These are phyloP conservation scores for Pichia eremophila DNA, from an alignment of 805 yeast species.

Conservation along the genomic window DNA sequence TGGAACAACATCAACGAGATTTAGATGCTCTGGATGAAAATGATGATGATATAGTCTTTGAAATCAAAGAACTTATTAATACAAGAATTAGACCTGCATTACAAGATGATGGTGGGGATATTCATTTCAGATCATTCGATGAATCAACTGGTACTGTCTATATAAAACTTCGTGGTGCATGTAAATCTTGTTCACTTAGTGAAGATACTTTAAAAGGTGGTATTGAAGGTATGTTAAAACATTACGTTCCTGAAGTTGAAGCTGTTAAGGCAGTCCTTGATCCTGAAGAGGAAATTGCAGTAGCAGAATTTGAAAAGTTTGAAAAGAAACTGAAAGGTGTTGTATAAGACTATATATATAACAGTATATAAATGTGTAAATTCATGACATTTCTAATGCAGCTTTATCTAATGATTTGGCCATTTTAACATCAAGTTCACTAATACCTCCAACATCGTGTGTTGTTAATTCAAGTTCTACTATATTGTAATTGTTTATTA, in stretches of 20 bases:
- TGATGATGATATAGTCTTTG: conserved; percentile 56
- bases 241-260: conserved; percentile 59
- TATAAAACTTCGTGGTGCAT: conserved; percentile 57
- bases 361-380: too few relatives aligned
- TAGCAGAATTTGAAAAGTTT: conserved; percentile 71
- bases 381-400: conserved; percentile 11
- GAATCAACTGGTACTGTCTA: conserved; percentile 46
- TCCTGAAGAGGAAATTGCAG: conserved; percentile 46
- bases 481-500: conserved; percentile 51
- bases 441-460: conserved; percentile 48
- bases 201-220: conserved; percentile 61
- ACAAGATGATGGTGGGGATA: conserved; percentile 71
- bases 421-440: conserved; percentile 49
- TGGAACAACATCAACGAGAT: conserved; percentile 14
- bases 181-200: conserved; percentile 62
- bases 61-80: conserved; percentile 61
- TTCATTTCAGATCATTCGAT: conserved; percentile 55
- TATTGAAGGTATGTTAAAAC: conserved; percentile 61
- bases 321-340: conserved; percentile 44
- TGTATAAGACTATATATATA: too few relatives aligned
- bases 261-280: conserved; percentile 36
- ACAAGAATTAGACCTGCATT: conserved; percentile 67
- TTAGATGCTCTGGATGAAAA: conserved; percentile 36
- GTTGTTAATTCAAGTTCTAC: conserved; percentile 50
- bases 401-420: conserved; percentile 41